phyloP scores from a whole-genome alignment of 1,284 basidiomycete species.

The Cryptococcus sp. region DNA sequence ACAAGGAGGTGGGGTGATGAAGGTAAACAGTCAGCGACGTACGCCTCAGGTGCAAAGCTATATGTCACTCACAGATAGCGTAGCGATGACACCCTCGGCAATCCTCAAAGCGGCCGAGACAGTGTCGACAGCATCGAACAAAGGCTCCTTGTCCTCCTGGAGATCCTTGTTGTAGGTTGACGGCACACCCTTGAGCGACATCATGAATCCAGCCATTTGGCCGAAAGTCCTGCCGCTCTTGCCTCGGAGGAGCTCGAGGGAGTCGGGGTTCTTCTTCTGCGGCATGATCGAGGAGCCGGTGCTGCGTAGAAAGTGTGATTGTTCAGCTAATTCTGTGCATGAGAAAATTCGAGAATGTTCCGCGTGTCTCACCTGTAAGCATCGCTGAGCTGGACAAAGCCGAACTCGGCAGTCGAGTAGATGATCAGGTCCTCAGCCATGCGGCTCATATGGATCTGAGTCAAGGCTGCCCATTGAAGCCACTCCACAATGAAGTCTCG shows the following conservation, averaged over 20 bases:
- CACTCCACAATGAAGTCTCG: conserved; percentile 97
- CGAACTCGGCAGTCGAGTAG: conserved; percentile 95
- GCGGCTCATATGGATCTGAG: conserved; percentile 89
- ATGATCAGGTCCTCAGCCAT: conserved; percentile 95
- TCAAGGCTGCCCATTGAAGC: conserved; percentile 90
- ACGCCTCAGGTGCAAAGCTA: neutral
- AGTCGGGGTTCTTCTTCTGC: conserved; percentile 99
- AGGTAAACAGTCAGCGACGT: neutral
- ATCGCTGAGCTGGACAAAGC: conserved; percentile 90
- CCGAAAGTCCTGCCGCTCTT: conserved; percentile 95
- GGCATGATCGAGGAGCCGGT: conserved; percentile 99
- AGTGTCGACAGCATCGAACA: conserved; percentile 92
- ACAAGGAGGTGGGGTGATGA: neutral
- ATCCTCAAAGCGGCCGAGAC: conserved; percentile 85
- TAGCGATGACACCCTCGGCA: conserved; percentile 89
- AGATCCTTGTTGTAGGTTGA: conserved; percentile 99
- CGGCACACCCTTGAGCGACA: conserved; percentile 95
- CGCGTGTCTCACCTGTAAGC: conserved; percentile 74
- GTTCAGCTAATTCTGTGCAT: conserved; percentile 7
- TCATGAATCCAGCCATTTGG: conserved; percentile 96
- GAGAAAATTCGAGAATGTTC: neutral
- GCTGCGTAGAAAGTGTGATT: conserved; percentile 54
- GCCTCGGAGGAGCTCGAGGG: conserved; percentile 88
- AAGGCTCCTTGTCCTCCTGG: conserved; percentile 96
- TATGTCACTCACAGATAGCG: conserved; percentile 65